Conservation (phyloP, 2,329 filamentous ascomycete genomes). For the Xylariaceae sp. region DNA sequence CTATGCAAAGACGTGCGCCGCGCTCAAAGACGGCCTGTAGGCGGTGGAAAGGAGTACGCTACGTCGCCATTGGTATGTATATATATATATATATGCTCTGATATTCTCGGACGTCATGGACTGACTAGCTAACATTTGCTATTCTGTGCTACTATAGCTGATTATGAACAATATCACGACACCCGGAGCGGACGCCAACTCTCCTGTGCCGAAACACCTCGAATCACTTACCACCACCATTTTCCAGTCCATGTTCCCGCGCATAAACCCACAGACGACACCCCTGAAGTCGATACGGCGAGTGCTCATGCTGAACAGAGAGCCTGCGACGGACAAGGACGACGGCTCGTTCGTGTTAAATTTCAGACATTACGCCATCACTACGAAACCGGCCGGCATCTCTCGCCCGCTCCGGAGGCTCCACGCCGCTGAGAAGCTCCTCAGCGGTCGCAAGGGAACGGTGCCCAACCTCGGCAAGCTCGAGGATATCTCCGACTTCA, state of each 20-base stretch:
- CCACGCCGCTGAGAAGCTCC: slow-evolving; percentile 76
- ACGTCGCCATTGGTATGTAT: slow-evolving; percentile 69
- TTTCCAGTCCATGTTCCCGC: slow-evolving; percentile 93
- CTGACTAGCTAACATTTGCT: not conserved
- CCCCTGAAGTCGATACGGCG: slow-evolving; percentile 88
- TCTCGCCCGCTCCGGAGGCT: slow-evolving; percentile 79
- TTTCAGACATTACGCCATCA: slow-evolving; percentile 92
- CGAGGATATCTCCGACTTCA: slow-evolving; percentile 89
- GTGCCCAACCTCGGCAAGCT: slow-evolving; percentile 87
- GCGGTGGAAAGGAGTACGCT: slow-evolving; percentile 77
- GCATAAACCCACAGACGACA: slow-evolving; percentile 86
- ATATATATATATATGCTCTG: not conserved
- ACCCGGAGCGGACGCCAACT: slow-evolving; percentile 52
- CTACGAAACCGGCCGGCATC: slow-evolving; percentile 77
- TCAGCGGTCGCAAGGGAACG: slow-evolving; percentile 60
- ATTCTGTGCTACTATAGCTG: slow-evolving; percentile 51
- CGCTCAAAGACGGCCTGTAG: slow-evolving; percentile 75
- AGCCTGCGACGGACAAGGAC: slow-evolving; percentile 48
- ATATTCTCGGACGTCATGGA: too few species aligned
- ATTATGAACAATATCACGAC: slow-evolving; percentile 98
- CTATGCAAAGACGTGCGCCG: slow-evolving; percentile 85
- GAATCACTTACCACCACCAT: slow-evolving; percentile 88
- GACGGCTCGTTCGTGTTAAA: slow-evolving; percentile 75
- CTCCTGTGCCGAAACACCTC: slow-evolving; percentile 84
- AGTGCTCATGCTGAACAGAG: slow-evolving; percentile 84